Base-by-base conservation (phyloP, 371 early-diverging fungal genomes). In the Mucor circinelloides region DNA sequence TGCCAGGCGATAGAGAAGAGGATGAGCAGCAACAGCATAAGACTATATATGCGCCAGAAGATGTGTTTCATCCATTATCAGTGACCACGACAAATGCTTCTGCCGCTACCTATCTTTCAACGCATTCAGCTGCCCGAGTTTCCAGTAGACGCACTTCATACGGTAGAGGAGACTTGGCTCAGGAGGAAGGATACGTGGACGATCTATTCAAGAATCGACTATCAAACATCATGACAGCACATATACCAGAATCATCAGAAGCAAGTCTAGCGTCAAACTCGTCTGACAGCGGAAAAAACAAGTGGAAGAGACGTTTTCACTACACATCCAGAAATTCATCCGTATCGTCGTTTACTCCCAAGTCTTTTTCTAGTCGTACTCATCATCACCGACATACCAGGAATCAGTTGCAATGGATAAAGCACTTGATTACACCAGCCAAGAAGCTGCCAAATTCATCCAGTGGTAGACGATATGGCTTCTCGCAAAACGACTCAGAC, bases 401-500 rank as follows among this genome's bases (percentile, higher is more conserved):
- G 23, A 56, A 48, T 10, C 42, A 48, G 2, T 42, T 58, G n/a
- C 27, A 63, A 5, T 67, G 72, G 72, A 19, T 71, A 13, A 42
- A 65, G 25, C 25, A 21, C 0, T 23, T 70, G 2, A 27, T 69
- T n/a, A 13, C 25, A 6, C 70, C 70, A 13, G 60, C 61, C 0
- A 69, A 69, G 30, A 57, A 27, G 44, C 17, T 52, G 2, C 67
- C 66, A 0, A 42, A 60, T n/a, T 68, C 74, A 10, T 70, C 75
- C 2, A 38, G 71, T 10, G 80, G 80, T 25, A 34, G 65, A 34
- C 74, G 78, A 6, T 82, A 73, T 59, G 83, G 83, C 0, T 82
- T 82, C 54, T 77, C 76, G 13, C 80, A 80, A 56, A 72, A 76
- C 15, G 82, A 82, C 58, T 68, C 71, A 6, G 79, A 79, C 23